Base-by-base conservation (phyloP, 2,329 filamentous ascomycete species). In the Coniochaeta pulveracea region DNA sequence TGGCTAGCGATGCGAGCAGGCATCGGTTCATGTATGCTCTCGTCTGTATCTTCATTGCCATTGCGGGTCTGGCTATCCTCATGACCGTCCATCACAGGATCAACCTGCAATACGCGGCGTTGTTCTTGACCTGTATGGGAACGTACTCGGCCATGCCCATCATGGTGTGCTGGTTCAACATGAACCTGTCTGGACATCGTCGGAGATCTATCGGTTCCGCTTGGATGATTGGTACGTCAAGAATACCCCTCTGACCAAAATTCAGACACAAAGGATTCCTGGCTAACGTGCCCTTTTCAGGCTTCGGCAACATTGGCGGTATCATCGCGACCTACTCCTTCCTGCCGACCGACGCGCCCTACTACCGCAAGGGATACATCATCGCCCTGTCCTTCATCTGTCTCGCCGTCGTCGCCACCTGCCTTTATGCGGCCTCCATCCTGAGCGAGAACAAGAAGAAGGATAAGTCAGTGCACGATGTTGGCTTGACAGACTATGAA, bases 141-240 rank as follows among this genome's bases (percentile, higher is more conserved):
- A 70, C 73, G 0, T 95, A 93, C 57, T 77, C 76, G 1, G 84
- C 86, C n/a, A 88, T 94, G 80, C 86, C 89, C 0, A 77, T 94
- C 19, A 74, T 86, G 26, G 72, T 86, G 6, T 86, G 80, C 52
- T 88, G 82, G 81, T 86, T 80, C 54, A 80, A 79, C 45, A 85
- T 85, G 73, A 88, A 86, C 45, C 60, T 85, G 2, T 74, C 74
- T 3, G 81, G 80, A 0, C 82, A 86, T 49, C 77, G 77, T 37
- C 69, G 80, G 3, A 66, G 81, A 26, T 67, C 76, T 7, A 71
- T 86, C 11, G 81, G 81, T 10, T 73, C 73, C 7, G 82, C 79
- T 1, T 86, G 79, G 78, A 81, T 86, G 52, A 65, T 88, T 26
- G 79, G 45, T 47, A 19, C n/a, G 38, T 37, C n/a, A n/a, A n/a